A percentile compares a stretch with the other conserved stretches of the same genome.
Conservation (phyloP, 345 rosid genomes). For the Camelina neglecta region DNA sequence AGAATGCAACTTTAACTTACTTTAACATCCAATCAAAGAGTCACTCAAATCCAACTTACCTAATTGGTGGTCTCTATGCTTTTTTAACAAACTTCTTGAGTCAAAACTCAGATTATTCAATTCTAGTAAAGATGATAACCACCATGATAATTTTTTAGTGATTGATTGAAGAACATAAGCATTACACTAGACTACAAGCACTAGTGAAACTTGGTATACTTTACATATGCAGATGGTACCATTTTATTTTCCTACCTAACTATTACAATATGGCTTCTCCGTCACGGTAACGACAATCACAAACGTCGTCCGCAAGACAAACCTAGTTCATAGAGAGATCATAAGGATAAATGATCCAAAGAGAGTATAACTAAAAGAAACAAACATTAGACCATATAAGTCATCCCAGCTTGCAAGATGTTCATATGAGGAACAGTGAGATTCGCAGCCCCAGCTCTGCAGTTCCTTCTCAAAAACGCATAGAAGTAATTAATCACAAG, state of each 20-base stretch:
- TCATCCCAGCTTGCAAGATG: conserved; percentile 83
- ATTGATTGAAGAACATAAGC: not conserved
- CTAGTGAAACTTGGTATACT: not conserved
- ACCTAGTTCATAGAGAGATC: conserved; percentile 5
- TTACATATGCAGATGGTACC: conserved; percentile 1
- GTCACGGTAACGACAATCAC: conserved; percentile 9
- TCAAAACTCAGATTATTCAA: not conserved
- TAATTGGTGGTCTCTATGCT: not conserved
- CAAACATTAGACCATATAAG: conserved; percentile 74
- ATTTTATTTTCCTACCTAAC: not conserved
- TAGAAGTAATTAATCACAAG: conserved; percentile 92
- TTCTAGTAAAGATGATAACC: not conserved
- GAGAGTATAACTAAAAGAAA: not conserved
- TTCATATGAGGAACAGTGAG: conserved; percentile 90
- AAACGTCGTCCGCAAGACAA: conserved; percentile 8
- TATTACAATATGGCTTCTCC: conserved; percentile 5
- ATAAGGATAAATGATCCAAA: not conserved
- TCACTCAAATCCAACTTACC: conserved; percentile 6
- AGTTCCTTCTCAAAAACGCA: conserved; percentile 76
- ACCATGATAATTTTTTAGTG: not conserved
- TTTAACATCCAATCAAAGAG: conserved; percentile 21
- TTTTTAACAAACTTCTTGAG: not conserved
- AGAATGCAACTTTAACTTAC: conserved; percentile 2
- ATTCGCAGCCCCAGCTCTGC: conserved; percentile 85
- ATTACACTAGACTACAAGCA: not conserved